phyloP scores from a whole-genome alignment of 2,329 filamentous ascomycete genomes.

The Talaromyces sp. region DNA sequence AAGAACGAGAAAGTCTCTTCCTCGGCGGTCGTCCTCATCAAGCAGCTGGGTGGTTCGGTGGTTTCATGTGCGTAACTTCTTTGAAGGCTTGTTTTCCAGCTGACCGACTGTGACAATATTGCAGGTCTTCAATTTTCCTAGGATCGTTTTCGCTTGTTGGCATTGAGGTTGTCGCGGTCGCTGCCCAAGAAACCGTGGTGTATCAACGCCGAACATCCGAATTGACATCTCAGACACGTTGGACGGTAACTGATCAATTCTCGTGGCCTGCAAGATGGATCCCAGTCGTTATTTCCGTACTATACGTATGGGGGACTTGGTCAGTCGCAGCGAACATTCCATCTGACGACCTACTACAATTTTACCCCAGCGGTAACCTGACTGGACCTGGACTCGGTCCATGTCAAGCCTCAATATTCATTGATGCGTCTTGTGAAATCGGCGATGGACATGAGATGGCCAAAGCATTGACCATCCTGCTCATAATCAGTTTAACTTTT shows the following conservation, averaged over 20 bases:
- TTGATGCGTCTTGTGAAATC: neutral
- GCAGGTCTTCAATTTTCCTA: neutral
- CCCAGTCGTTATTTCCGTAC: neutral
- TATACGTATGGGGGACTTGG: neutral
- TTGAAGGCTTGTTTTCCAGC: neutral
- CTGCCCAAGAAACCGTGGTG: neutral
- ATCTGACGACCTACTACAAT: neutral
- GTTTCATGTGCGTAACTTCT: neutral
- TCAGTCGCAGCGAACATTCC: neutral
- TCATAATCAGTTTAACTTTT: neutral
- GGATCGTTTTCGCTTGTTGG: neutral
- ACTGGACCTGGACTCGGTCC: neutral
- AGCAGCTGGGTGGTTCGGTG: neutral
- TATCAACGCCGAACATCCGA: neutral
- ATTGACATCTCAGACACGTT: neutral
- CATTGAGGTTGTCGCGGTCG: neutral
- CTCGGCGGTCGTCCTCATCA: neutral
- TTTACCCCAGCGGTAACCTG: neutral
- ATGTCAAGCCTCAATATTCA: neutral
- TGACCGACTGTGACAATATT: neutral
- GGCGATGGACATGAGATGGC: neutral
- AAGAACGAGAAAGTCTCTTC: neutral
- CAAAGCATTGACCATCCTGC: neutral
- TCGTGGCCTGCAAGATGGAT: neutral
- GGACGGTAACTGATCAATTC: neutral